Evolutionary conservation across 495 filamentous ascomycete genomes (phyloP).

Genomic region (Tuber magnatum): DNA sequence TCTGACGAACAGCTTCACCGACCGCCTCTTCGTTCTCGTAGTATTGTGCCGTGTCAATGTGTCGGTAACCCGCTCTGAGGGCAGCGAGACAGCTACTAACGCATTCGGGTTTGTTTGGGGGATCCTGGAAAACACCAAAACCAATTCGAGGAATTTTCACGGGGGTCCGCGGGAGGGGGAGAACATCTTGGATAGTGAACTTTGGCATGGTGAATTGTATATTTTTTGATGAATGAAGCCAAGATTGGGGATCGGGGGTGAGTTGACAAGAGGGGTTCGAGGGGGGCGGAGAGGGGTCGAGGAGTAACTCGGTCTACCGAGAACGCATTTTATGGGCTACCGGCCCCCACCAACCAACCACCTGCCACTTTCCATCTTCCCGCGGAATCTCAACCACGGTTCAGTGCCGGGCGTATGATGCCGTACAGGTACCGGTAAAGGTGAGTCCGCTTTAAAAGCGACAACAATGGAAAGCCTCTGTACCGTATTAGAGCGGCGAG

Average conservation of each 20-base stretch:
- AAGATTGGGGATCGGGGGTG: not conserved
- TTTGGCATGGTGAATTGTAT: conserved; percentile 32
- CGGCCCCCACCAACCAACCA: too few relatives aligned
- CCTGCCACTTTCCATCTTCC: too few relatives aligned
- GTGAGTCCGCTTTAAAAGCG: too few relatives aligned
- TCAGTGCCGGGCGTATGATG: too few relatives aligned
- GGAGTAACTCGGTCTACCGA: not conserved
- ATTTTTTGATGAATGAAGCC: conserved; percentile 8
- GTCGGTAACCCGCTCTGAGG: conserved; percentile 59
- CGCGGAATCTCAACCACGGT: too few relatives aligned
- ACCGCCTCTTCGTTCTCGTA: conserved; percentile 63
- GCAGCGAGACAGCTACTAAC: conserved; percentile 54
- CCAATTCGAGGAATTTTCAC: conserved; percentile 60
- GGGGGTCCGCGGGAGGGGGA: conserved; percentile 52
- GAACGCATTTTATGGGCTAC: too few relatives aligned
- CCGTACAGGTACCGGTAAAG: too few relatives aligned
- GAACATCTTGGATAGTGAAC: conserved; percentile 48
- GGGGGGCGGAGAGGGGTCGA: not conserved
- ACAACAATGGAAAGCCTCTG: too few relatives aligned
- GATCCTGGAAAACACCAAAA: conserved; percentile 64
- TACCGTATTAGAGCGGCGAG: too few relatives aligned
- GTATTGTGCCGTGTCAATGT: conserved; percentile 67
- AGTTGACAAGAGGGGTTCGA: not conserved
- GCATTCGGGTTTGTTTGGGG: conserved; percentile 44
- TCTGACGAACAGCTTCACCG: conserved; percentile 54